phyloP scores from a whole-genome alignment of 257 asterid species.

The Jacaranda copaia region DNA sequence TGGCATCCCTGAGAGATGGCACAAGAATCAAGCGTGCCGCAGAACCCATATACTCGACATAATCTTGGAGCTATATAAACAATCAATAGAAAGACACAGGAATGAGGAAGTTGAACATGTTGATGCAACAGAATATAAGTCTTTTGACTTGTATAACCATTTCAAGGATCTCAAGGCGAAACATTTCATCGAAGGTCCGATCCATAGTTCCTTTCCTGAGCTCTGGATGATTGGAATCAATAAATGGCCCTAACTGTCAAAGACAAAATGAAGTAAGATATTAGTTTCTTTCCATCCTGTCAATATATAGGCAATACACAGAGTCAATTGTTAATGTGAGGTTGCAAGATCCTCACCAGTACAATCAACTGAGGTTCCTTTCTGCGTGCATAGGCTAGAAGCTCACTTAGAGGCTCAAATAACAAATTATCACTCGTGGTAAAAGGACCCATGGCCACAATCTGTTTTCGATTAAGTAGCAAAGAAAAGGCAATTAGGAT shows the following conservation, averaged over 20 bases:
- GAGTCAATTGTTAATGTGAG: constrained; percentile 14
- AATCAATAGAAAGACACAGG: constrained; percentile 30
- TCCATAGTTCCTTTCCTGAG: constrained; percentile 68
- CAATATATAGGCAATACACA: constrained; percentile 26
- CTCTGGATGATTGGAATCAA: constrained; percentile 94
- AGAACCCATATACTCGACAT: constrained; percentile 92
- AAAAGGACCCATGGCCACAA: constrained; percentile 96
- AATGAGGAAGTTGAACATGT: constrained; percentile 24
- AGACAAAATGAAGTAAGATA: constrained; percentile 45
- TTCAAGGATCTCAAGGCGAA: constrained; percentile 76
- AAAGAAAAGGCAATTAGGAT: constrained; percentile 34
- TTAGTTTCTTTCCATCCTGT: constrained; percentile 25
- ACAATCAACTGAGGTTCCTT: constrained; percentile 94
- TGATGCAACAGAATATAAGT: constrained; percentile 24
- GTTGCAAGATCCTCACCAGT: constrained; percentile 57
- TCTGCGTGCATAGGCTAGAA: constrained; percentile 85
- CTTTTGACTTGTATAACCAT: constrained; percentile 59
- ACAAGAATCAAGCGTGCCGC: constrained; percentile 77
- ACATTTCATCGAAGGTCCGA: constrained; percentile 79
- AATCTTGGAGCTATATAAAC: constrained; percentile 83
- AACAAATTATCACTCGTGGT: constrained; percentile 84
- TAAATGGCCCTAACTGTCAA: constrained; percentile 86
- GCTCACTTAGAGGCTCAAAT: constrained; percentile 90
- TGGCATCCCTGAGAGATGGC: constrained; percentile 93
- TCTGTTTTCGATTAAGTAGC: constrained; percentile 54